Evolutionary conservation across 257 asterid species (phyloP), one percentile per base, ranked within the genome.

Genomic region (Coffea eugenioides): DNA sequence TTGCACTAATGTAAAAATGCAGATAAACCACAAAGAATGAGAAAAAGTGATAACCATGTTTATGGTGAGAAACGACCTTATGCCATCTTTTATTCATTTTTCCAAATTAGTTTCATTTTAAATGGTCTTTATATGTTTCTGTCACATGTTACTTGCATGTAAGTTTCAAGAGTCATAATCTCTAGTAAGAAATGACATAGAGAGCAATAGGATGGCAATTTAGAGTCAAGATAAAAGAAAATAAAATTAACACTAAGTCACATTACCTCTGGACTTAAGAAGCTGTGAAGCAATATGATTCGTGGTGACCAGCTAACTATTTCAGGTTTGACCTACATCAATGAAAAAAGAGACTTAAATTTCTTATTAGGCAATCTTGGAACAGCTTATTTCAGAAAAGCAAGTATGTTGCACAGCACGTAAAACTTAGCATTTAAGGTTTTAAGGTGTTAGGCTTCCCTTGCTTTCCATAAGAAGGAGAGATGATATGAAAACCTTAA

Each of bases 291-390:
- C 71, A 90, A 77, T 48, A 92, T 76, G 72, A 93, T 86, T 57
- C 98, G 86, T 3, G 98, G 98, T 59, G 91, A 79, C 98, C 97
- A 93, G 91, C 89, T 90, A 76, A 93, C 57, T 81, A 93, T 81
- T 88, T 92, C 98, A 81, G 98, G 97, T 82, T 85, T 92, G 66
- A 93, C 92, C 98, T 93, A 85, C 81, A 54, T n/a, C 21, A 5
- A 71, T 41, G 59, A 76, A 69, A 61, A 77, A 31, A 82, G 27
- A 21, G 25, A 20, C 49, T 45, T 59, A n/a, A 41, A 27, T 56
- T 36, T 36, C 4, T 39, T 39, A 39, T 39, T 39, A 39, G 43
- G 5, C 43, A 2, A 39, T 39, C 43, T 39, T 49, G 21, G 39
- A 76, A 13, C 36, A 49, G 2, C 20, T 39, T 4, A 21, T 36